phyloP scores from a whole-genome alignment of 1,139 yeast genomes.

The Kluyveromyces sp. region DNA sequence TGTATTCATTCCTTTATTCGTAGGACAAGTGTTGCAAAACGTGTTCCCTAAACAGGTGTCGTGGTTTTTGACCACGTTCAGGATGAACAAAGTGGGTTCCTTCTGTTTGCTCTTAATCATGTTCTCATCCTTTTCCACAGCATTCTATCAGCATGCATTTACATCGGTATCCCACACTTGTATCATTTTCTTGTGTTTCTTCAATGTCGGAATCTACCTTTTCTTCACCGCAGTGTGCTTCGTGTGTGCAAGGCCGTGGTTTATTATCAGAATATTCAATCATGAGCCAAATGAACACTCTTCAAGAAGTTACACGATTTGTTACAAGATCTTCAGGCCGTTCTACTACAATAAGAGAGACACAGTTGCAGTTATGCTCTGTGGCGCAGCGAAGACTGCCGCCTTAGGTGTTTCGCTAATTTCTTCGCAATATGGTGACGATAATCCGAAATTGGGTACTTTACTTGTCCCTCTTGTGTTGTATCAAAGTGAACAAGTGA shows the following conservation, averaged over 20 bases:
- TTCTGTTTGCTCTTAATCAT: slow-evolving; percentile 71
- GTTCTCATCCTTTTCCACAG: slow-evolving; percentile 84
- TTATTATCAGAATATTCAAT: slow-evolving; percentile 40
- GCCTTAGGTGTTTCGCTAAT: slow-evolving; percentile 82
- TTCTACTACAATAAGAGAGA: slow-evolving; percentile 66
- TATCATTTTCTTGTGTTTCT: slow-evolving; percentile 68
- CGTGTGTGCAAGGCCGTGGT: slow-evolving; percentile 54
- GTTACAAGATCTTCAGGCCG: slow-evolving; percentile 45
- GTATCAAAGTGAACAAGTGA: slow-evolving; percentile 81
- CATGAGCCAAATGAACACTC: slow-evolving; percentile 42
- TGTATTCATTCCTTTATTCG: slow-evolving; percentile 75
- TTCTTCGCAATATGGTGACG: slow-evolving; percentile 69
- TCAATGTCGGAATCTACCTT: slow-evolving; percentile 70
- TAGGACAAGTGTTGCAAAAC: slow-evolving; percentile 80
- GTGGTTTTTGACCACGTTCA: slow-evolving; percentile 52
- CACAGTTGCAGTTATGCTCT: slow-evolving; percentile 71
- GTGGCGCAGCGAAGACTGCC: slow-evolving; percentile 92
- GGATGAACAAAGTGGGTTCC: slow-evolving; percentile 65
- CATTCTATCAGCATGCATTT: slow-evolving; percentile 77
- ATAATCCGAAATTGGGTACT: slow-evolving; percentile 56
- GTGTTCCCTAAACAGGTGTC: slow-evolving; percentile 48
- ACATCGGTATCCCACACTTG: slow-evolving; percentile 60
- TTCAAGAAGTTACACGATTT: slow-evolving; percentile 37
- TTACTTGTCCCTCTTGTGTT: slow-evolving; percentile 74
- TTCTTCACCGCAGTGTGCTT: slow-evolving; percentile 63